These are phyloP conservation scores for Trifolium pratense DNA, from an alignment of 306 rosid species.

Conservation along the genomic window DNA sequence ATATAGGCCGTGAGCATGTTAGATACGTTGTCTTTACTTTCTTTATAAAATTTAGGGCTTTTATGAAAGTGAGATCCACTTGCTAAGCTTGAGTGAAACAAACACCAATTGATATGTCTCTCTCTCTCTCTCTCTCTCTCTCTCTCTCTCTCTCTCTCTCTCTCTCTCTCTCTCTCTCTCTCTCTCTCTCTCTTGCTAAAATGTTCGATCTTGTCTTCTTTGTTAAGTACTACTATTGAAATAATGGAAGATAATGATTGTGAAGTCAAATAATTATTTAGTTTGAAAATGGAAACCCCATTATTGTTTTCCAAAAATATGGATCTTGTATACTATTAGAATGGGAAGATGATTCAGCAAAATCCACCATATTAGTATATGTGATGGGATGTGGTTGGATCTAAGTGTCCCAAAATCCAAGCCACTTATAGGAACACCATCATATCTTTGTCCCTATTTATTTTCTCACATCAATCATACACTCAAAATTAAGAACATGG, in stretches of 20 bases:
- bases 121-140: too few species aligned
- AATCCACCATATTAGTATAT: neutral
- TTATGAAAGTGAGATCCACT: slow-evolving; percentile 12
- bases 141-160: too few species aligned
- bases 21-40: neutral
- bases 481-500: neutral
- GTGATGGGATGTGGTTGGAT: neutral
- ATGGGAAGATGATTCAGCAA: slow-evolving; percentile 48
- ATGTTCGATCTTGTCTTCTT: neutral
- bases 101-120: neutral
- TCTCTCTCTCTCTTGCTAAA: neutral
- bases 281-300: slow-evolving; percentile 2
- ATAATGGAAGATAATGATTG: slow-evolving; percentile 2
- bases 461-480: neutral
- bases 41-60: neutral
- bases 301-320: neutral
- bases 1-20: neutral
- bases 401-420: slow-evolving; percentile 1
- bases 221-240: neutral
- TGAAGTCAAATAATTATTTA: slow-evolving; percentile 22
- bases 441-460: neutral
- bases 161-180: too few species aligned
- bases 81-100: neutral
- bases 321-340: neutral
- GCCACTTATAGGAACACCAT: neutral